phyloP scores from a whole-genome alignment of 2,329 filamentous ascomycete species.

The Cercospora janseana region DNA sequence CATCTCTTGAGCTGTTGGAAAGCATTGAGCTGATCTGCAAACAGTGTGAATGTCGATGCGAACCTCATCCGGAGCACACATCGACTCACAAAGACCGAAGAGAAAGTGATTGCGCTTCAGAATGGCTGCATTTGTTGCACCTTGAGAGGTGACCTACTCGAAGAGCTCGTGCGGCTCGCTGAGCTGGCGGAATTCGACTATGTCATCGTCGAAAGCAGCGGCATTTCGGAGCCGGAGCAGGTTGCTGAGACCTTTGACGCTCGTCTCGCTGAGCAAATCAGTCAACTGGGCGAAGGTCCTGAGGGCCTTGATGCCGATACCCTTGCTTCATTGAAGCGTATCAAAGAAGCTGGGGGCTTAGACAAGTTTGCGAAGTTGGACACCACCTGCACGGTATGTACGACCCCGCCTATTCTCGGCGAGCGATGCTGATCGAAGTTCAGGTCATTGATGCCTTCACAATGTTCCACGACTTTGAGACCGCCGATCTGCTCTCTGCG shows the following conservation, averaged over 20 bases:
- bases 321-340: slow-evolving; percentile 28
- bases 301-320: slow-evolving; percentile 26
- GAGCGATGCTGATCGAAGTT: background rate
- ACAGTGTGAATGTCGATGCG: slow-evolving; percentile 36
- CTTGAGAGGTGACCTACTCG: slow-evolving; percentile 66
- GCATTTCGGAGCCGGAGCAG: slow-evolving; percentile 71
- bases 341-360: slow-evolving; percentile 58
- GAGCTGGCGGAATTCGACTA: slow-evolving; percentile 66
- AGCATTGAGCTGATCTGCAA: background rate
- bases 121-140: slow-evolving; percentile 73
- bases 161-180: slow-evolving; percentile 65
- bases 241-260: slow-evolving; percentile 71
- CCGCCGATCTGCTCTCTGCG: slow-evolving; percentile 64
- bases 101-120: slow-evolving; percentile 37
- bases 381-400: slow-evolving; percentile 60
- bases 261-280: slow-evolving; percentile 45
- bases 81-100: slow-evolving; percentile 34
- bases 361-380: slow-evolving; percentile 66
- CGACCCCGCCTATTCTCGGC: background rate
- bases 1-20: background rate
- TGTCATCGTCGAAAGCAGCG: slow-evolving; percentile 68
- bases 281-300: slow-evolving; percentile 33
- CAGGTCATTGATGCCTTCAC: slow-evolving; percentile 69
- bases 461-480: slow-evolving; percentile 70
- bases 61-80: slow-evolving; percentile 36